Evolutionary conservation across 257 asterid species (phyloP).

Genomic region (Coffea canephora): DNA sequence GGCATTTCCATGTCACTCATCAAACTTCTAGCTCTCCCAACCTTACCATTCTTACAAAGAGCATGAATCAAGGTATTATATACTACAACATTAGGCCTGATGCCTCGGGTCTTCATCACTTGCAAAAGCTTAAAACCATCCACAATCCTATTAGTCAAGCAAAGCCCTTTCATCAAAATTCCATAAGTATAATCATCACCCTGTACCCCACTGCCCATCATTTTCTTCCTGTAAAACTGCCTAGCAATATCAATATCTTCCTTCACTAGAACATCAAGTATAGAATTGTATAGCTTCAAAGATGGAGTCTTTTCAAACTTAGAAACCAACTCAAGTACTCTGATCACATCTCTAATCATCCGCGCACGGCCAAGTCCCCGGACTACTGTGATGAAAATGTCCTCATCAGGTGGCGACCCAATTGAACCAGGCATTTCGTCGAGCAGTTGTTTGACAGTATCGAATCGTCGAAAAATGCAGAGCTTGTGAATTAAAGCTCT

Average conservation of each 20-base stretch:
- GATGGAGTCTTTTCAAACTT: slow-evolving; percentile 63
- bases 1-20: slow-evolving; percentile 62
- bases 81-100: slow-evolving; percentile 50
- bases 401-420: slow-evolving; percentile 61
- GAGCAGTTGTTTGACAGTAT: slow-evolving; percentile 52
- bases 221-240: slow-evolving; percentile 76
- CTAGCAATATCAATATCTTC: slow-evolving; percentile 85
- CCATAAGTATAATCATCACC: slow-evolving; percentile 86
- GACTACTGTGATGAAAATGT: slow-evolving; percentile 62
- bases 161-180: slow-evolving; percentile 91
- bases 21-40: slow-evolving; percentile 83
- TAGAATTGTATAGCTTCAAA: slow-evolving; percentile 67
- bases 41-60: slow-evolving; percentile 79
- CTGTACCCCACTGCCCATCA: slow-evolving; percentile 59
- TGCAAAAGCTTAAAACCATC: slow-evolving; percentile 89
- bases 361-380: slow-evolving; percentile 79
- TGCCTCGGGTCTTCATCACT: slow-evolving; percentile 54
- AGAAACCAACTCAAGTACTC: slow-evolving; percentile 53
- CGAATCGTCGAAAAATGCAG: slow-evolving; percentile 55
- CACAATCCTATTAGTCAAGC: slow-evolving; percentile 78
- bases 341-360: slow-evolving; percentile 57
- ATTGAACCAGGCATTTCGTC: slow-evolving; percentile 80
- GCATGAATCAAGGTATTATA: slow-evolving; percentile 77
- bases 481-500: slow-evolving; percentile 78
- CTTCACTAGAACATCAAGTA: slow-evolving; percentile 90